phyloP scores from a whole-genome alignment of 2,329 filamentous ascomycete genomes.

The Aciculosporium take region DNA sequence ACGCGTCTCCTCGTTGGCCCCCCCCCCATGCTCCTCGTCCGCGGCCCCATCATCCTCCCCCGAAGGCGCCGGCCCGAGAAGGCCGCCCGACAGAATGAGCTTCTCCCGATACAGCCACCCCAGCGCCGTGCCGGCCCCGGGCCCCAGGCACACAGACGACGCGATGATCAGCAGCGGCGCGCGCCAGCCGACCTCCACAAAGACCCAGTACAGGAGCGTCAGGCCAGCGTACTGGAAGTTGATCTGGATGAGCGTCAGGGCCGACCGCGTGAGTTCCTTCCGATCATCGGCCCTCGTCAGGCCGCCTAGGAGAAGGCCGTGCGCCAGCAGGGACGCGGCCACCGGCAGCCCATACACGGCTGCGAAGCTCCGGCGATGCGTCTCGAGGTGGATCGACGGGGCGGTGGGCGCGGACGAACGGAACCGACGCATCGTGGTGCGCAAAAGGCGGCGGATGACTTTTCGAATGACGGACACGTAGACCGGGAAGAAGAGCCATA shows the following conservation, averaged over 20 bases:
- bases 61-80: constrained; percentile 7
- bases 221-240: constrained; percentile 29
- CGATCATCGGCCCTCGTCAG: constrained; percentile 28
- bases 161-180: constrained; percentile 20
- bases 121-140: constrained; percentile 23
- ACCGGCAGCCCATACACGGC: constrained; percentile 32
- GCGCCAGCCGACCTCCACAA: constrained; percentile 34
- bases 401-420: constrained; percentile 17
- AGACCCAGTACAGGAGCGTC: constrained; percentile 38
- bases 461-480: constrained; percentile 31
- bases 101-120: constrained; percentile 27
- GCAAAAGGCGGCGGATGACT: constrained; percentile 16
- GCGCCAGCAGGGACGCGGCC: constrained; percentile 27
- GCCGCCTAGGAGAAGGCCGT: constrained; percentile 24
- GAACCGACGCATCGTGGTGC: constrained; percentile 13
- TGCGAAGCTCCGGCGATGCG: constrained; percentile 21
- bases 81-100: constrained; percentile 14
- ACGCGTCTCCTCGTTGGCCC: constrained; percentile 20
- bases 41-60: constrained; percentile 6
- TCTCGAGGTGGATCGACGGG: constrained; percentile 33
- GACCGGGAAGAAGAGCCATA: constrained; percentile 40
- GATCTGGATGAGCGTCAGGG: constrained; percentile 31
- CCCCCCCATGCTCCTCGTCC: constrained; percentile 8
- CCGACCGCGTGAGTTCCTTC: constrained; percentile 34
- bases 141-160: constrained; percentile 19